A percentile compares a stretch with the other conserved stretches of the same genome.
Conservation (phyloP, 1,284 basidiomycete genomes). For the Chalciporus sp. region DNA sequence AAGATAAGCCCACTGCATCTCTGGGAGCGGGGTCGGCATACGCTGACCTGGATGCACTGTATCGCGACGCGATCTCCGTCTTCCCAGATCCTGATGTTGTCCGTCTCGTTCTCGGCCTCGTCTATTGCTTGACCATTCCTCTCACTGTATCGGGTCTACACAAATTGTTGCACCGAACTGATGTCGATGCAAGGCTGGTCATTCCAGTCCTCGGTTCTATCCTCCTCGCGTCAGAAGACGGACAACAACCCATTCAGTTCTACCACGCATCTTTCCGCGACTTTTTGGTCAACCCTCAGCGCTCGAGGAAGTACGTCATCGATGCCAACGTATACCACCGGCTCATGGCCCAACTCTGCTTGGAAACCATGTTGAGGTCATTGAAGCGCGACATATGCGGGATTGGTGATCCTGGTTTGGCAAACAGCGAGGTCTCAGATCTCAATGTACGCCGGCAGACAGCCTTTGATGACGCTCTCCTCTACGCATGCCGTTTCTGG, state of each 20-base stretch:
- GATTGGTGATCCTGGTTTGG: constrained; percentile 20
- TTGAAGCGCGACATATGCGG: constrained; percentile 28
- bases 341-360: constrained; percentile 21
- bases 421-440: constrained; percentile 24
- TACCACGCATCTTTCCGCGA: constrained; percentile 28
- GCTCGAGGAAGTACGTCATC: constrained; percentile 18
- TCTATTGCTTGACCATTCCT: constrained; percentile 20
- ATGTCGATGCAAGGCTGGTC: constrained; percentile 18
- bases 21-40: constrained; percentile 13
- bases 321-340: constrained; percentile 19
- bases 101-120: constrained; percentile 21
- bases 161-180: constrained; percentile 1
- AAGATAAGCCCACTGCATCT: constrained; percentile 2
- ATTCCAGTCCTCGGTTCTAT: constrained; percentile 13
- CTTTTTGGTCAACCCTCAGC: constrained; percentile 17
- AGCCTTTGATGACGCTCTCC: constrained; percentile 19
- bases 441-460: constrained; percentile 16
- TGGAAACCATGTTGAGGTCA: constrained; percentile 20
- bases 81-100: constrained; percentile 18
- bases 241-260: constrained; percentile 23
- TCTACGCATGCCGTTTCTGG: constrained; percentile 28
- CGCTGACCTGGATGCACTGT: constrained; percentile 24
- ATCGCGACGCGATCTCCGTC: constrained; percentile 22
- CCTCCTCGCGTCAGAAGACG: constrained; percentile 22
- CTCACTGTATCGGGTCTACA: constrained; percentile 20